Evolutionary conservation across 2,329 filamentous ascomycete species (phyloP).

Genomic region (Epichloe brachyelytri): DNA sequence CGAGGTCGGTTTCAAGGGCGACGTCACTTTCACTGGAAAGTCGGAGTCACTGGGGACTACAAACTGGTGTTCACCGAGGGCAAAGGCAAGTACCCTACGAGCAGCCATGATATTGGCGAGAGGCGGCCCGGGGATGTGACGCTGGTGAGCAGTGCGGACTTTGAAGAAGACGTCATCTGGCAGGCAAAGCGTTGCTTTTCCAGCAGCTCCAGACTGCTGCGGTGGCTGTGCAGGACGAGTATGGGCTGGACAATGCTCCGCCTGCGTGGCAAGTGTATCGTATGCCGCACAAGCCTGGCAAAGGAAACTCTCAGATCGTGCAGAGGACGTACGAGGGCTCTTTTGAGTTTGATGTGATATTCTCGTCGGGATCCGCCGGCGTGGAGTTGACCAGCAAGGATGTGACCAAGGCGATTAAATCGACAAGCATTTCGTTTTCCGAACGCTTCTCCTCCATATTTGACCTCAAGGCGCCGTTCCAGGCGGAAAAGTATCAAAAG

Average conservation of each 20-base stretch:
- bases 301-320: conserved; percentile 73
- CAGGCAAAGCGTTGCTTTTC: conserved; percentile 57
- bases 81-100: conserved; percentile 44
- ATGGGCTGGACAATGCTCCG: conserved; percentile 53
- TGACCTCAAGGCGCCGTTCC: conserved; percentile 63
- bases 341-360: conserved; percentile 90
- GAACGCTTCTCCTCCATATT: conserved; percentile 57
- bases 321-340: conserved; percentile 84
- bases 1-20: conserved; percentile 37
- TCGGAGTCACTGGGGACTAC: conserved; percentile 63
- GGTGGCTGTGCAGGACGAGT: conserved; percentile 34
- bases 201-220: conserved; percentile 39
- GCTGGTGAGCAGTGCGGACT: conserved; percentile 56
- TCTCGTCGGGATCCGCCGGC: conserved; percentile 61
- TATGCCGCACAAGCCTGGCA: conserved; percentile 52
- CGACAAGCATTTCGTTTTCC: conserved; percentile 54
- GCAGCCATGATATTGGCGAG: conserved; percentile 52
- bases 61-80: conserved; percentile 66
- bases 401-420: conserved; percentile 56
- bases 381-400: conserved; percentile 44
- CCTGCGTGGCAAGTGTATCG: conserved; percentile 80
- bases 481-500: conserved; percentile 54
- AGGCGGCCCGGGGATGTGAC: conserved; percentile 65
- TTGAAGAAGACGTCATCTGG: conserved; percentile 63
- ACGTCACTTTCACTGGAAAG: conserved; percentile 58